A percentile compares a stretch with the other conserved stretches of the same genome.
These are phyloP conservation scores for Gossypium davidsonii DNA, from an alignment of 441 rosid species.

Conservation along the genomic window DNA sequence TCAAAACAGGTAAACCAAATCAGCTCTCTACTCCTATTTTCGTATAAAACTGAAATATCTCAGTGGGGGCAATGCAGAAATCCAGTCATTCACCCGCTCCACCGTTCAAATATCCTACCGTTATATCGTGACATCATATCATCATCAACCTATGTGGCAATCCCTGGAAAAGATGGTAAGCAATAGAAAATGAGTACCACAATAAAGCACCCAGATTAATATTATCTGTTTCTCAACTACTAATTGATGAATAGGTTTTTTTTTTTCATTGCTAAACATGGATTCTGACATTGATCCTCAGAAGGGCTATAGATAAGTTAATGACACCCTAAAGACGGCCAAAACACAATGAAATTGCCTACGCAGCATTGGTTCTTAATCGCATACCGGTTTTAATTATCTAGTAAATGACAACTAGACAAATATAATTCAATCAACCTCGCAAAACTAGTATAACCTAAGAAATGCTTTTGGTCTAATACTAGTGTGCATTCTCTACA, in stretches of 20 bases:
- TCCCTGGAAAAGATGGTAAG: slow-evolving; percentile 34
- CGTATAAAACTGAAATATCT: slow-evolving; percentile 21
- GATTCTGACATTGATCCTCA: not conserved
- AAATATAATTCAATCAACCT: not conserved
- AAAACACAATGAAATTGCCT: not conserved
- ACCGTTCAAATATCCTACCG: slow-evolving; percentile 28
- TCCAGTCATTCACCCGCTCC: slow-evolving; percentile 24
- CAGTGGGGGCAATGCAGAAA: slow-evolving; percentile 24
- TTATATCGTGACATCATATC: slow-evolving; percentile 18
- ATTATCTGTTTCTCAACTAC: not conserved
- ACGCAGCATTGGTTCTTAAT: not conserved
- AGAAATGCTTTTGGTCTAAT: not conserved
- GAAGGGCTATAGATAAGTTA: not conserved
- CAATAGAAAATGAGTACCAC: slow-evolving; percentile 8
- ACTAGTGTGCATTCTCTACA: not conserved
- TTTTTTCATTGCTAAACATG: not conserved
- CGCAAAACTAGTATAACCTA: not conserved
- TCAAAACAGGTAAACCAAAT: slow-evolving; percentile 30
- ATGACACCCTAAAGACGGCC: not conserved
- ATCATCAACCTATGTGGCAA: slow-evolving; percentile 44
- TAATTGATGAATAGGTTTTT: not conserved
- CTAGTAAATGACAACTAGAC: not conserved
- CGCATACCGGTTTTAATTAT: not conserved
- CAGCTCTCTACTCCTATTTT: slow-evolving; percentile 30
- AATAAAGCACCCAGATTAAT: not conserved